phyloP scores from a whole-genome alignment of 2,329 filamentous ascomycete species.

The Biscogniauxia sp. region DNA sequence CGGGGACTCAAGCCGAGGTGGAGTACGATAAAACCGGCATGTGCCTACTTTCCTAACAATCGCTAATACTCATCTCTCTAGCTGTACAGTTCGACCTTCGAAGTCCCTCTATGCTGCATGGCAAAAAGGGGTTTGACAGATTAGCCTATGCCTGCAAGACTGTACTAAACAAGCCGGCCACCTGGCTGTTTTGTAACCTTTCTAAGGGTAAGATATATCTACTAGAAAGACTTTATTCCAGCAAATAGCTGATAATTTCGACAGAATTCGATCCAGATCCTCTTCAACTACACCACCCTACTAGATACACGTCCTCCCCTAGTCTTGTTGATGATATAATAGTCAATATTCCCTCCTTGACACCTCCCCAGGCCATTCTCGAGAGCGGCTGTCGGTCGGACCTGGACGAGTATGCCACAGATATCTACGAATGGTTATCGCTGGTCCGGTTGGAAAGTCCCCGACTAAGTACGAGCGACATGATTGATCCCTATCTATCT shows the following conservation, averaged over 20 bases:
- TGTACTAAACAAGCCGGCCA: constrained; percentile 63
- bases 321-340: constrained; percentile 26
- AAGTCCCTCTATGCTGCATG: constrained; percentile 72
- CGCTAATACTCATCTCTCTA: constrained; percentile 41
- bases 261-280: constrained; percentile 50
- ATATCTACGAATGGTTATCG: constrained; percentile 73
- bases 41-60: constrained; percentile 1
- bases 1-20: constrained; percentile 67
- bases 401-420: constrained; percentile 61
- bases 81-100: constrained; percentile 77
- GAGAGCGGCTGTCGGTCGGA: constrained; percentile 42
- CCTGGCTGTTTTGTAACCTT: constrained; percentile 77
- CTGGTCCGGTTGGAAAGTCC: constrained; percentile 65
- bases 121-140: constrained; percentile 79
- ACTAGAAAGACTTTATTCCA: neutral
- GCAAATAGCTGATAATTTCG: constrained; percentile 2
- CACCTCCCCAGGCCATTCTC: constrained; percentile 31
- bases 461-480: constrained; percentile 55
- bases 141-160: constrained; percentile 76
- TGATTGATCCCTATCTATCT: constrained; percentile 66
- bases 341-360: constrained; percentile 34
- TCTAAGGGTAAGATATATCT: constrained; percentile 41
- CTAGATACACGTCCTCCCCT: constrained; percentile 39
- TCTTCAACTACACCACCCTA: constrained; percentile 44
- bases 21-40: constrained; percentile 47